phyloP scores from a whole-genome alignment of 2,329 filamentous ascomycete species.

The Ophiostoma triangulosporum region DNA sequence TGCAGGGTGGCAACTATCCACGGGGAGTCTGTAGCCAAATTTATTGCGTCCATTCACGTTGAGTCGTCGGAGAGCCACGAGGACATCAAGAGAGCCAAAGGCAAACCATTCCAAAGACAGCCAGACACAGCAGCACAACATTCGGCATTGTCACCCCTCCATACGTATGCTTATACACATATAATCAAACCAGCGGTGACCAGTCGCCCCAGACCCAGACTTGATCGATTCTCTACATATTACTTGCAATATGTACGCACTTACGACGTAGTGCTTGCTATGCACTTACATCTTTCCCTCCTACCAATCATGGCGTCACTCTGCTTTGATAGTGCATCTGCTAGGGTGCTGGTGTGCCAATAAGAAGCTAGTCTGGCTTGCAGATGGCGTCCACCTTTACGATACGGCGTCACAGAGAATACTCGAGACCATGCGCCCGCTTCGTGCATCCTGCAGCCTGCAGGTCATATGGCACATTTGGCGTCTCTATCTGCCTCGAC shows the following conservation, averaged over 20 bases:
- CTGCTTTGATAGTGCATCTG: neutral
- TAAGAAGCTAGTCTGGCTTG: constrained; percentile 7
- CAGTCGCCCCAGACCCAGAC: neutral
- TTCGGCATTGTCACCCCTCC: neutral
- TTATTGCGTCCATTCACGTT: too few relatives aligned
- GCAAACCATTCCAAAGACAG: too few relatives aligned
- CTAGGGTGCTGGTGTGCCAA: constrained; percentile 10
- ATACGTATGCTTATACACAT: too few relatives aligned
- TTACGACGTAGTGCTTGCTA: neutral
- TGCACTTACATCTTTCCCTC: neutral
- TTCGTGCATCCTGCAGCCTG: neutral
- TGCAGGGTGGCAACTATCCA: too few relatives aligned
- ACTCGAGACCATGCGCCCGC: neutral
- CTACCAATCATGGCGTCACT: constrained; percentile 7
- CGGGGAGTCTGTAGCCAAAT: too few relatives aligned
- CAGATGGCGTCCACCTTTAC: constrained; percentile 9
- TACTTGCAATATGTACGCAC: too few relatives aligned
- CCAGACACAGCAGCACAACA: too few relatives aligned
- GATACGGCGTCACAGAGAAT: neutral
- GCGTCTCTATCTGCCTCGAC: neutral
- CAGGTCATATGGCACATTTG: neutral
- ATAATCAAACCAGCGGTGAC: constrained; percentile 2
- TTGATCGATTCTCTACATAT: neutral
- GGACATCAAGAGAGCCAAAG: too few relatives aligned
- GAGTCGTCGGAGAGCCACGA: too few relatives aligned